These are phyloP conservation scores for Talaromyces sp. DNA, from an alignment of 2,329 filamentous ascomycete species.

Conservation along the genomic window DNA sequence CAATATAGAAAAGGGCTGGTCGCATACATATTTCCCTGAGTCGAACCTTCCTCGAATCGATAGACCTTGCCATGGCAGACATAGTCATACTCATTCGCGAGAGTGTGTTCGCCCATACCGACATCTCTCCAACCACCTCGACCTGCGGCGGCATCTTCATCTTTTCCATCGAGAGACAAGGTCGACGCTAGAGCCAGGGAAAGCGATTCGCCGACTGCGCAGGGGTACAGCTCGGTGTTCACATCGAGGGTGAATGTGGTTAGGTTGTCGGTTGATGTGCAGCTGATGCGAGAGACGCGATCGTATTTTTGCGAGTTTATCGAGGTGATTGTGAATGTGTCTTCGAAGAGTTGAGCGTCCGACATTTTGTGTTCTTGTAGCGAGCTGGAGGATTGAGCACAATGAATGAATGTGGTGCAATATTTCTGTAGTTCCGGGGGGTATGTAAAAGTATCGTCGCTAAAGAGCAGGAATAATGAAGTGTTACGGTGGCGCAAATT, in stretches of 20 bases:
- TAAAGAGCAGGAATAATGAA: neutral
- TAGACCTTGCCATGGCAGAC: conserved; percentile 53
- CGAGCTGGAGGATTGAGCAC: conserved; percentile 27
- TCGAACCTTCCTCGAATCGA: conserved; percentile 51
- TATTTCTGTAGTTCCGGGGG: neutral
- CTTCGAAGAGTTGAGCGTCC: conserved; percentile 91
- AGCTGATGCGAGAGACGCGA: conserved; percentile 81
- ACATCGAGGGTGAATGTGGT: conserved; percentile 83
- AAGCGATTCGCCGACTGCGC: conserved; percentile 68
- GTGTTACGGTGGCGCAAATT: neutral
- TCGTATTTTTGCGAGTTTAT: conserved; percentile 89
- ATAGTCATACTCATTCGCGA: conserved; percentile 53
- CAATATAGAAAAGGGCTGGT: too few relatives aligned
- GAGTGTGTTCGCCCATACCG: conserved; percentile 54
- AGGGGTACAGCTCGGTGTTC: conserved; percentile 88
- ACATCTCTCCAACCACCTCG: conserved; percentile 71
- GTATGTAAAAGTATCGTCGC: neutral
- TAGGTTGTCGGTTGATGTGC: conserved; percentile 68
- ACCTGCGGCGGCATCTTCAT: conserved; percentile 64
- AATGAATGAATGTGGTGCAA: neutral
- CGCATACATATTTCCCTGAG: conserved; percentile 80
- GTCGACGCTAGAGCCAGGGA: conserved; percentile 81
- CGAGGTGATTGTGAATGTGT: conserved; percentile 77
- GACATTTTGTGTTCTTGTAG: conserved; percentile 53
- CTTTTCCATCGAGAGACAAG: conserved; percentile 81